Evolutionary conservation across 2,329 filamentous ascomycete species (phyloP), one percentile per base, ranked within the genome.

Genomic region (Boeremia lycopersici): DNA sequence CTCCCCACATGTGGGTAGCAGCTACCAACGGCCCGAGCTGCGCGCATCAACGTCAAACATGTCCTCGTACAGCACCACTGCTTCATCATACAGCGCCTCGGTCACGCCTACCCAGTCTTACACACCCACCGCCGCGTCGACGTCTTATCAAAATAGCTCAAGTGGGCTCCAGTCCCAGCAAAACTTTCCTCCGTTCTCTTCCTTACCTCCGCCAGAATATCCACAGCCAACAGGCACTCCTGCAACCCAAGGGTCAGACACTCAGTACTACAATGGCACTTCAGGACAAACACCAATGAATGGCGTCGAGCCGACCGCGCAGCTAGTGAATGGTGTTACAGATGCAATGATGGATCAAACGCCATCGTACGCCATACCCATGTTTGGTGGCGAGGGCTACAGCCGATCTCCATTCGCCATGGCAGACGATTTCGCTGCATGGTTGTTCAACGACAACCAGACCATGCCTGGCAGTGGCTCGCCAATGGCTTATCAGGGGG

Each of bases 321-420:
- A 71, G 35, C 61, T 73, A 2, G 71, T 76, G 65, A 72, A 73
- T 25, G 65, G 65, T 8, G 73, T 75, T 1, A 73, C 72, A 1
- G 72, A 76, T 35, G 69, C 65, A 50, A 70, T 79, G 48, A 62
- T 81, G 75, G 68, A 78, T 69, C 65, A 77, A 78, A 56, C 80
- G 70, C 40, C 79, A 63, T 65, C 79, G 63, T 87, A 86, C 52
- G 86, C 89, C 4, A 90, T 96, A 64, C 91, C 93, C 0, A 88
- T 97, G 25, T 97, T 97, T 74, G 91, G 91, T 13, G 87, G 84
- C 25, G 91, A 96, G 65, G 88, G 86, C 15, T 87, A 91, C 56
- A 93, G 90, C 64, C 90, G 93, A 53, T 96, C 92, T 2, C 92
- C 93, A 0, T 93, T 93, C 70, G 88, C 89, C 8, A 89, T 96